A percentile compares a stretch with the other conserved stretches of the same genome.
phyloP scores from a whole-genome alignment of 1,284 basidiomycete species.

The Lentinula novae-zelandiae region DNA sequence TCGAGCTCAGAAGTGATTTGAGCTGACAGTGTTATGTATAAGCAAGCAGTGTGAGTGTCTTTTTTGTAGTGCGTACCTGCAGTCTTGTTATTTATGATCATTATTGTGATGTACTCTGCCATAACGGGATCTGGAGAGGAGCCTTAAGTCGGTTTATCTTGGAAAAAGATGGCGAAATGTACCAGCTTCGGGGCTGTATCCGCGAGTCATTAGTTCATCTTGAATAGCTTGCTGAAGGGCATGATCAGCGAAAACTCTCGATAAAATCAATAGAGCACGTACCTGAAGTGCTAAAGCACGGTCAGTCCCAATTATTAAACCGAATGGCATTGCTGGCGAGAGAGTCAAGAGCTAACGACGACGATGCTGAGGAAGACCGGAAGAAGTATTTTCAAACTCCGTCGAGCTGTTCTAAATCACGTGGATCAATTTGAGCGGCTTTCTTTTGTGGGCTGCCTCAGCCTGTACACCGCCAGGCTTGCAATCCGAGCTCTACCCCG shows the following conservation, averaged over 20 bases:
- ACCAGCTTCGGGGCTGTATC: slow-evolving; percentile 78
- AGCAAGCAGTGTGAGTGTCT: slow-evolving; percentile 9
- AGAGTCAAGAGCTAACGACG: slow-evolving; percentile 11
- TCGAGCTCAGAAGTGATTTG: slow-evolving; percentile 81
- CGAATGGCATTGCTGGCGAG: slow-evolving; percentile 56
- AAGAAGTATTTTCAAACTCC: slow-evolving; percentile 12
- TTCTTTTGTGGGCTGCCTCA: background rate
- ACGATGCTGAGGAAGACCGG: slow-evolving; percentile 6
- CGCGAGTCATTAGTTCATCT: slow-evolving; percentile 73
- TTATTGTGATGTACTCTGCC: slow-evolving; percentile 89
- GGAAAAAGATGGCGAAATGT: slow-evolving; percentile 24
- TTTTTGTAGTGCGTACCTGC: slow-evolving; percentile 44
- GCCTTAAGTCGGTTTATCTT: slow-evolving; percentile 10
- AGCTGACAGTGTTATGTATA: slow-evolving; percentile 38
- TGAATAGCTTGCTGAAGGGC: slow-evolving; percentile 67
- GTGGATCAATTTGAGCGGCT: background rate
- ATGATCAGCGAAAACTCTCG: background rate
- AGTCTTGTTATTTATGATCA: slow-evolving; percentile 89
- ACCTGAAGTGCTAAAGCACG: slow-evolving; percentile 72
- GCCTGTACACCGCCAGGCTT: too few relatives aligned
- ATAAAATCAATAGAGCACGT: slow-evolving; percentile 17
- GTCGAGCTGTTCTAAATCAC: background rate
- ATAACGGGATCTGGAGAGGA: slow-evolving; percentile 68
- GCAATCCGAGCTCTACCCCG: too few relatives aligned
- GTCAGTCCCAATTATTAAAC: slow-evolving; percentile 75